Evolutionary conservation across 345 rosid species (phyloP), one percentile per base, ranked within the genome.

Genomic region (Sonneratia alba): DNA sequence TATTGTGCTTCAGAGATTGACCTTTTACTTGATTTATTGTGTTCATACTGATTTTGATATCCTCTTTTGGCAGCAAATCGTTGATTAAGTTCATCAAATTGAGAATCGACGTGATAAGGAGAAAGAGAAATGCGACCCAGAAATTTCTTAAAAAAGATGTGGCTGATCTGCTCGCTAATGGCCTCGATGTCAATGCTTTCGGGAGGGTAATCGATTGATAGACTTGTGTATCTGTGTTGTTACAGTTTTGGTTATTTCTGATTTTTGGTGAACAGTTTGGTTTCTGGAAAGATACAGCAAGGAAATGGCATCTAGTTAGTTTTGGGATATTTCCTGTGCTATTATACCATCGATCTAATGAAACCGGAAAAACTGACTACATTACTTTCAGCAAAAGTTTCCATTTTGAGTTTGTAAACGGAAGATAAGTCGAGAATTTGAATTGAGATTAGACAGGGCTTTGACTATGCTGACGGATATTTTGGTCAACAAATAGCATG

Each of bases 121-220:
- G 97, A 81, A 95, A 92, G 85, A 84, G 88, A 77, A 89, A 75
- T 37, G 99, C 99, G 2, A 92, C 96, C 73, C 79, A 85, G 78
- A 95, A 83, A 88, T 90, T 89, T 79, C 71, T 95, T 69, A 95
- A 88, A 89, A 82, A 85, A 77, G 99, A 92, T 64, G 79, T 95
- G 55, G 98, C 96, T 76, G 98, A 92, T 90, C 92, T 95, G 76
- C 82, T 95, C 34, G 76, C 82, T 71, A 88, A 89, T 80, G 98
- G 97, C 22, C 98, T 87, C 36, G 99, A 95, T 49, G 76, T 79
- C 73, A 86, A 90, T 64, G 99, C 97, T 69, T 90, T 73, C 71
- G 92, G 85, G 76, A 83, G 98, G 81, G 99, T 95, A 79, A 48
- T 49, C 24, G 21, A 24, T 21, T 18, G 36, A 2, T n/a, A 27